Evolutionary conservation across 1,284 basidiomycete species (phyloP).

Genomic region (Psilocybe mexicana): DNA sequence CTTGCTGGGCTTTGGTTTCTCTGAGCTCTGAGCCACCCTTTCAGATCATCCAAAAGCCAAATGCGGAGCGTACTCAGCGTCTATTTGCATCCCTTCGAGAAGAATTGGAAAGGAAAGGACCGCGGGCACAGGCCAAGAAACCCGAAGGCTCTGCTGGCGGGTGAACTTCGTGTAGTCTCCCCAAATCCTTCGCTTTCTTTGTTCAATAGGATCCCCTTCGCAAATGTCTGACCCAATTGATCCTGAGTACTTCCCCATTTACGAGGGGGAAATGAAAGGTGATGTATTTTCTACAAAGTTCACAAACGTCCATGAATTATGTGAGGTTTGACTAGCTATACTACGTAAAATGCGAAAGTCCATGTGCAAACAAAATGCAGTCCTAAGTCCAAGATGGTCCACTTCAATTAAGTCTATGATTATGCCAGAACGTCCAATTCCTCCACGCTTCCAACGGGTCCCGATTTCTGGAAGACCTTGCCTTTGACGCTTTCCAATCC

Average conservation of each 20-base stretch:
- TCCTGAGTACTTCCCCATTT: background rate
- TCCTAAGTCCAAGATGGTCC: conserved; percentile 17
- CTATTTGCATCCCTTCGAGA: conserved; percentile 77
- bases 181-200: background rate
- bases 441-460: conserved; percentile 37
- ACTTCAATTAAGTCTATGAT: background rate
- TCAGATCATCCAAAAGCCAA: conserved; percentile 57
- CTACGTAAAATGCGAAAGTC: conserved; percentile 1
- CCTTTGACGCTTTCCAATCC: conserved; percentile 83
- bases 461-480: conserved; percentile 67
- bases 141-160: conserved; percentile 50
- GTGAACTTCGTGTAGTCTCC: conserved; percentile 24
- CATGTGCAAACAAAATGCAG: conserved; percentile 4
- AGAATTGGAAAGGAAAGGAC: conserved; percentile 71
- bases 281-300: background rate
- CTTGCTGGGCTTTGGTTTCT: background rate
- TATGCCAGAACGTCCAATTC: conserved; percentile 43
- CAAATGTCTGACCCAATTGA: background rate
- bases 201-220: background rate
- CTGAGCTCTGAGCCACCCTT: conserved; percentile 8
- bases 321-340: background rate
- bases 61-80: conserved; percentile 75
- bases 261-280: too few relatives aligned
- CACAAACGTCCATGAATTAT: conserved; percentile 10
- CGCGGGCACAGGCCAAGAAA: conserved; percentile 37